Evolutionary conservation across 1,284 basidiomycete species (phyloP), one percentile per base, ranked within the genome.

Genomic region (Paramarasmius palmivorus): DNA sequence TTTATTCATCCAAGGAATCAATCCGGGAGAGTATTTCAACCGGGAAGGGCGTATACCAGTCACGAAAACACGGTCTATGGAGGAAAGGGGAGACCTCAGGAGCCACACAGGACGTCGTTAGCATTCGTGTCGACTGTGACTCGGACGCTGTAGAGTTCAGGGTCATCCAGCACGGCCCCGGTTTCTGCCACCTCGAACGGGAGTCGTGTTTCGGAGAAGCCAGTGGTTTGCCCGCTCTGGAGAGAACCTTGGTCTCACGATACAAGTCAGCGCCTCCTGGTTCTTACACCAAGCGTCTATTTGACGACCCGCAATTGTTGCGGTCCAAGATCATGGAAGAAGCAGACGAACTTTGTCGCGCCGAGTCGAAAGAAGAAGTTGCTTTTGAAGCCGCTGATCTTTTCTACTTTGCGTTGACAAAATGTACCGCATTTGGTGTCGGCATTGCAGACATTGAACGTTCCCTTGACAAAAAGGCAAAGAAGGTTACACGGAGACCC

Each of bases 311-410:
- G 9, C 82, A 82, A 46, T 78, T 99, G 19, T 78, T 99, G 41
- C 82, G 81, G 49, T 88, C 95, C 49, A 99, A 99, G 76, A 94
- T 99, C 57, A 93, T 92, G 84, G 97, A 99, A 71, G 97, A 99
- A 71, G 97, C 97, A 0, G 93, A 96, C 63, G 97, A 99, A 71
- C 82, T 99, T 12, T 96, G 95, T 65, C 80, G 81, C 23, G 97
- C 97, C 14, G 76, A 86, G 61, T 84, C 84, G 4, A 82, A 84
- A 65, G 88, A 93, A 50, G 90, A 95, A 42, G 78, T 98, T n/a
- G 92, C 94, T 0, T 97, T 96, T 60, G 97, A 99, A 72, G 93
- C 95, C 2, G 96, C 96, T 0, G 97, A 99, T 72, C 75, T 99
- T 37, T 65, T 98, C 47, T 99, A 99, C 76, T 99, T 99, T 72